phyloP scores from a whole-genome alignment of 768 basidiomycete species.

The Arthromyces matolae region DNA sequence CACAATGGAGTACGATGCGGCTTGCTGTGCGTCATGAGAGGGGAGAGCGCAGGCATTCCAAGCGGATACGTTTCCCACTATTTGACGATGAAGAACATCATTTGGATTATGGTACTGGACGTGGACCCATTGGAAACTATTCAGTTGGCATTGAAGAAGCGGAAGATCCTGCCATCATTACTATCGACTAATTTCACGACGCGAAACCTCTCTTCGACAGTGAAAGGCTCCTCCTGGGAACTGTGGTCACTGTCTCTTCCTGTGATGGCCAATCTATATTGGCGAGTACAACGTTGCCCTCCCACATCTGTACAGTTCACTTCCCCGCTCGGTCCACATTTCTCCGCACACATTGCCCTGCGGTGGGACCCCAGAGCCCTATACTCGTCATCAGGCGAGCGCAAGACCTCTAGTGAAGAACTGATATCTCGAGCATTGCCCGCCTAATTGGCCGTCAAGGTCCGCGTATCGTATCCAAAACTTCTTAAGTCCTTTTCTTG shows the following conservation, averaged over 20 bases:
- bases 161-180: constrained; percentile 85
- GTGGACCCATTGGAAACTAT: constrained; percentile 98
- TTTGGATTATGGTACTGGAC: constrained; percentile 96
- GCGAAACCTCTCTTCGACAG: constrained; percentile 91
- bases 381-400: constrained; percentile 89
- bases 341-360: constrained; percentile 90
- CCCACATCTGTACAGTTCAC: constrained; percentile 97
- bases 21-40: constrained; percentile 98
- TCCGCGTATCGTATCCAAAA: constrained; percentile 98
- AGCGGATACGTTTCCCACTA: constrained; percentile 98
- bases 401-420: constrained; percentile 95
- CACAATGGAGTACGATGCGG: constrained; percentile 99
- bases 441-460: constrained; percentile 96
- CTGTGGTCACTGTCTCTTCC: constrained; percentile 93
- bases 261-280: constrained; percentile 94
- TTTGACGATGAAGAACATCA: constrained; percentile 99
- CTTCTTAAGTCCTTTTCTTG: constrained; percentile 89
- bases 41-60: constrained; percentile 97
- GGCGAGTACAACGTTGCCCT: constrained; percentile 99
- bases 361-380: constrained; percentile 99
- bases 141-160: constrained; percentile 87
- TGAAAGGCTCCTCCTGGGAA: constrained; percentile 91
- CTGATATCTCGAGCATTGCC: constrained; percentile 98
- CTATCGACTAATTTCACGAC: constrained; percentile 99
- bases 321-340: constrained; percentile 91